Percentiles rank a stretch among this genome's conserved stretches.
phyloP scores from a whole-genome alignment of 257 asterid species.

The Solanum chiquidenum region DNA sequence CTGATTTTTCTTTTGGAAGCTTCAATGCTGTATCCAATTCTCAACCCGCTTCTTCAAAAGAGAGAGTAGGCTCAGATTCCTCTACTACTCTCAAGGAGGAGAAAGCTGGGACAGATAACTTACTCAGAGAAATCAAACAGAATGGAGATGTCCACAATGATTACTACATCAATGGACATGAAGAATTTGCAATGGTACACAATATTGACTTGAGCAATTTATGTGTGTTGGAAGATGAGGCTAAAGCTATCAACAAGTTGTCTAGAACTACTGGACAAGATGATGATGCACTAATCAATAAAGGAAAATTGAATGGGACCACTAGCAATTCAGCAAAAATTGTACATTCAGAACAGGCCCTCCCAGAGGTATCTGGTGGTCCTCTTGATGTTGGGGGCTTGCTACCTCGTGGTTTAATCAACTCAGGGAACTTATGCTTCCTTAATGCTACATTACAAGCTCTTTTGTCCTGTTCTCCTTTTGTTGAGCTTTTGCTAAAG shows the following conservation, averaged over 20 bases:
- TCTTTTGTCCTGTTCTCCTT: conserved; percentile 79
- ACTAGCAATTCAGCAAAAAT: conserved; percentile 16
- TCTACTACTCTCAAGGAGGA: conserved; percentile 13
- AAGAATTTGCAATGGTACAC: conserved; percentile 11
- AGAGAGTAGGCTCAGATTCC: conserved; percentile 9
- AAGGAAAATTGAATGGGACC: conserved; percentile 25
- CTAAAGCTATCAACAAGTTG: conserved; percentile 11
- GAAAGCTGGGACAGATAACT: conserved; percentile 12
- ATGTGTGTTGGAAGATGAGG: conserved; percentile 21
- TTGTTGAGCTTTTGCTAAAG: conserved; percentile 61
- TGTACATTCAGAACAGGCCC: conserved; percentile 19
- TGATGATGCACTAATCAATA: conserved; percentile 12
- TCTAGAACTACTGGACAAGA: conserved; percentile 4
- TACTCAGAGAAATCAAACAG: conserved; percentile 18
- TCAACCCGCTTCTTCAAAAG: conserved; percentile 15
- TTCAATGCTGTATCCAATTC: conserved; percentile 15
- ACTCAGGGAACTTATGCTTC: conserved; percentile 87
- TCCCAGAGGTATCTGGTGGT: conserved; percentile 14
- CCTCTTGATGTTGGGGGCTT: conserved; percentile 36
- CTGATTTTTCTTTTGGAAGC: conserved; percentile 45
- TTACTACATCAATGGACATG: conserved; percentile 13
- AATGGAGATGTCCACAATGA: conserved; percentile 32
- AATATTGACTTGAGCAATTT: conserved; percentile 17
- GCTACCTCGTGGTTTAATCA: conserved; percentile 75
- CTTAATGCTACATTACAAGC: conserved; percentile 93